phyloP scores from a whole-genome alignment of 495 filamentous ascomycete genomes.

The Podospora appendiculata region DNA sequence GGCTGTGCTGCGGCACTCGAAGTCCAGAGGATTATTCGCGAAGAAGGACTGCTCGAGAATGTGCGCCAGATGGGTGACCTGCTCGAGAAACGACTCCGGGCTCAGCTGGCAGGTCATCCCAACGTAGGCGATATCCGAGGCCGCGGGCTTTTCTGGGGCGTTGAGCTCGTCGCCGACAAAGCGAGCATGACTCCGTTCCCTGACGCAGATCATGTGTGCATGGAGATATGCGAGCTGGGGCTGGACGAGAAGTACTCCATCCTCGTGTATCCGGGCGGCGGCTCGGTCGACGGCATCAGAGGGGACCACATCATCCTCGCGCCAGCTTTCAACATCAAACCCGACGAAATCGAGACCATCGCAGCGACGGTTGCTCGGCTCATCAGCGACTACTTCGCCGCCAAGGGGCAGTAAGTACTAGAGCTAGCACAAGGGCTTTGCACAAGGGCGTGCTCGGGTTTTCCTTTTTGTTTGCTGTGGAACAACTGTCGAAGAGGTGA shows the following conservation, averaged over 20 bases:
- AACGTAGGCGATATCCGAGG: slow-evolving; percentile 61
- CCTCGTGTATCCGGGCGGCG: slow-evolving; percentile 61
- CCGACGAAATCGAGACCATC: slow-evolving; percentile 54
- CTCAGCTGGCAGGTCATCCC: slow-evolving; percentile 37
- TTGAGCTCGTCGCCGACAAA: slow-evolving; percentile 52
- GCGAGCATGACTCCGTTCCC: slow-evolving; percentile 40
- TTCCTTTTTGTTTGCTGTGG: no score
- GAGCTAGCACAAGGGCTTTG: no score
- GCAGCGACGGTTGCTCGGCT: slow-evolving; percentile 32
- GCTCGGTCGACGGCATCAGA: slow-evolving; percentile 55
- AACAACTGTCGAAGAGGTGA: no score
- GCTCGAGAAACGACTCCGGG: slow-evolving; percentile 37
- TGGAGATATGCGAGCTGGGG: slow-evolving; percentile 46
- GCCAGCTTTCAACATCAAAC: slow-evolving; percentile 63
- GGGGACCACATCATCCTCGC: slow-evolving; percentile 74
- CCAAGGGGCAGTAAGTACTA: no score
- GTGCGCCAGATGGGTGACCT: slow-evolving; percentile 41
- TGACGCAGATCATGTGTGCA: slow-evolving; percentile 28
- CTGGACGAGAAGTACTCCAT: slow-evolving; percentile 48
- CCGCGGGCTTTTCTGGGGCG: slow-evolving; percentile 54
- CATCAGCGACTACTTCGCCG: slow-evolving; percentile 23
- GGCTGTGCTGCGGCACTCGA: slow-evolving; percentile 53
- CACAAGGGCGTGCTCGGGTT: no score
- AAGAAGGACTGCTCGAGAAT: slow-evolving; percentile 47
- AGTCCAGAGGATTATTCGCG: slow-evolving; percentile 50